Base-by-base conservation (phyloP, 768 basidiomycete species). In the Pleurotus platypus region DNA sequence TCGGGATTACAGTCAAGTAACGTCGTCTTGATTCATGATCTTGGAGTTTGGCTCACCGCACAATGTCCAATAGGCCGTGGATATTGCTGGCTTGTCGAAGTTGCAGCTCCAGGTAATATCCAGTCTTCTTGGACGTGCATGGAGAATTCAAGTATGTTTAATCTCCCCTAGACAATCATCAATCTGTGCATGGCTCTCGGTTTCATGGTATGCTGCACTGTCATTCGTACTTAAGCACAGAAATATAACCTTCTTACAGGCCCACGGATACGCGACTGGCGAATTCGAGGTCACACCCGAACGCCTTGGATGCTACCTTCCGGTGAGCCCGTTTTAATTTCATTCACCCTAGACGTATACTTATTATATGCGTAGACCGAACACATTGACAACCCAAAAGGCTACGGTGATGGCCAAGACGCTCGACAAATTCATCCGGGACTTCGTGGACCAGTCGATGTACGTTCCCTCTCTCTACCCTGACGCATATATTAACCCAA, bases 381-480 rank as follows among this genome's bases (percentile, higher is more conserved):
- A 68, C 93, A 96, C 67, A 94, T 94, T 64, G 93, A 96, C 67
- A 96, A 96, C 64, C 93, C 92, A 1, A 92, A 90, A 69, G 92
- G 92, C 11, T 95, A 94, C 63, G 91, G 88, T 0, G 85, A 85
- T 15, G 88, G 87, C 24, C 86, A 91, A 69, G 93, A 98, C 69
- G 83, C 94, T 0, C 77, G 92, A 42, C 78, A 79, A 64, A 92
- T 88, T 63, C 82, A 96, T 64, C 82, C 86, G 0, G 76, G 80
- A 16, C 79, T 98, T 6, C 84, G 95, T 11, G 85, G 85, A 2
- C 94, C 94, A 2, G 87, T 98, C 5, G 85, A 94, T 64, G 87
- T 87, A 65, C 55, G 74, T 65, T 22, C 22, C 5, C 24, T 50
- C 30, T 26, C 20, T 2, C 2, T 5, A n/a, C 37, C 49, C 47